phyloP scores from a whole-genome alignment of 257 asterid species.

The Ilex aquifolium region DNA sequence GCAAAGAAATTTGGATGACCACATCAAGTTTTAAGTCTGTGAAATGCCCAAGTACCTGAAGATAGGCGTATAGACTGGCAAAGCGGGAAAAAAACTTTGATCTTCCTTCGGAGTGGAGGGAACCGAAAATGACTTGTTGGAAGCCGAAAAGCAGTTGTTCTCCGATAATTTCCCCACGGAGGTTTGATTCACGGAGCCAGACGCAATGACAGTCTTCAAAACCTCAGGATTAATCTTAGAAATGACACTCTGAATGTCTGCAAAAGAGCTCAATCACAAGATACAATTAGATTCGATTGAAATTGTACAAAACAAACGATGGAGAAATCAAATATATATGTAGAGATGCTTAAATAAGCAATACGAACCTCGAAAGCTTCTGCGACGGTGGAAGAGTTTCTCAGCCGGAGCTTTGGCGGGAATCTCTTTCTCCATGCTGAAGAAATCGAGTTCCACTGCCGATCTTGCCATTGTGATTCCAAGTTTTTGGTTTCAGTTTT shows the following conservation, averaged over 20 bases:
- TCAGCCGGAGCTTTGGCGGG: not conserved
- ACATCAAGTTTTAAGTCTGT: no score
- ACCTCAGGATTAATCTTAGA: conserved; percentile 52
- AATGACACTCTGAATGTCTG: conserved; percentile 42
- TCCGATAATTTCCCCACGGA: not conserved
- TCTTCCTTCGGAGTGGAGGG: conserved; percentile 13
- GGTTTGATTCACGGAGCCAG: conserved; percentile 3
- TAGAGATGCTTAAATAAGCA: not conserved
- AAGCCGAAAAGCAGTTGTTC: not conserved
- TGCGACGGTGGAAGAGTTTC: conserved; percentile 7
- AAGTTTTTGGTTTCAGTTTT: not conserved
- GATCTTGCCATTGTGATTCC: conserved; percentile 4
- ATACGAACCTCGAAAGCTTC: conserved; percentile 19
- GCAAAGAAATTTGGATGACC: no score
- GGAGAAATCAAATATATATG: not conserved
- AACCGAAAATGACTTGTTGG: conserved; percentile 6
- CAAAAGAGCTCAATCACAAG: not conserved
- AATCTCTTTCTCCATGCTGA: conserved; percentile 9
- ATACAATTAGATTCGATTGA: no score
- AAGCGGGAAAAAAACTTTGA: not conserved
- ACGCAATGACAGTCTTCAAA: conserved; percentile 37
- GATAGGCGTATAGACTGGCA: not conserved
- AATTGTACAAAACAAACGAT: not conserved
- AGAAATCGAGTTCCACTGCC: conserved; percentile 17
- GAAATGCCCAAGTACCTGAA: not conserved